phyloP scores from a whole-genome alignment of 306 rosid species.

The Quercus glauca region DNA sequence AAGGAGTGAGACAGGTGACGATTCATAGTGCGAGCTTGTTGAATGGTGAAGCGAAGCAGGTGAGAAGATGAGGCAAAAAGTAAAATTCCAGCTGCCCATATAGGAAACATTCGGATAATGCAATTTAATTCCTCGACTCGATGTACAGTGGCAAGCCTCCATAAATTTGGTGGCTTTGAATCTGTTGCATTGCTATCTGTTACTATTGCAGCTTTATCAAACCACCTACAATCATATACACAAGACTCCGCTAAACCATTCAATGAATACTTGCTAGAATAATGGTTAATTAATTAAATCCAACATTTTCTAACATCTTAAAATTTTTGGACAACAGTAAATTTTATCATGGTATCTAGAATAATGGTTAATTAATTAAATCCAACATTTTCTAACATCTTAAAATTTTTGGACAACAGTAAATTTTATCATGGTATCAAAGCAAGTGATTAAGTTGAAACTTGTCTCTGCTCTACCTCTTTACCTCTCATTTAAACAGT shows the following conservation, averaged over 20 bases:
- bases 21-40: constrained; percentile 73
- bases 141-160: constrained; percentile 69
- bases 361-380: no score
- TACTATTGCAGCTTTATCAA: constrained; percentile 70
- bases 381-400: no score
- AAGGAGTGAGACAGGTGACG: constrained; percentile 50
- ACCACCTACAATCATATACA: constrained; percentile 42
- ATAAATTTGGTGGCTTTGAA: constrained; percentile 43
- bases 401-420: no score
- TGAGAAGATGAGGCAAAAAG: constrained; percentile 57
- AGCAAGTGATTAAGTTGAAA: neutral
- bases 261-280: neutral
- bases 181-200: constrained; percentile 29
- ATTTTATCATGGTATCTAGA: no score
- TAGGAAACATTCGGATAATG: constrained; percentile 68
- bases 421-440: no score
- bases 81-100: constrained; percentile 60
- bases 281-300: no score
- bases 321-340: no score
- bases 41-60: constrained; percentile 56
- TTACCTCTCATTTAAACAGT: no score
- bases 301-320: no score
- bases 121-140: constrained; percentile 75
- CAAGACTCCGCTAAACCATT: neutral
- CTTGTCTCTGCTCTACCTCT: no score